These are phyloP conservation scores for Pisolithus thermaeus DNA, from an alignment of 1,284 basidiomycete genomes.

Conservation along the genomic window DNA sequence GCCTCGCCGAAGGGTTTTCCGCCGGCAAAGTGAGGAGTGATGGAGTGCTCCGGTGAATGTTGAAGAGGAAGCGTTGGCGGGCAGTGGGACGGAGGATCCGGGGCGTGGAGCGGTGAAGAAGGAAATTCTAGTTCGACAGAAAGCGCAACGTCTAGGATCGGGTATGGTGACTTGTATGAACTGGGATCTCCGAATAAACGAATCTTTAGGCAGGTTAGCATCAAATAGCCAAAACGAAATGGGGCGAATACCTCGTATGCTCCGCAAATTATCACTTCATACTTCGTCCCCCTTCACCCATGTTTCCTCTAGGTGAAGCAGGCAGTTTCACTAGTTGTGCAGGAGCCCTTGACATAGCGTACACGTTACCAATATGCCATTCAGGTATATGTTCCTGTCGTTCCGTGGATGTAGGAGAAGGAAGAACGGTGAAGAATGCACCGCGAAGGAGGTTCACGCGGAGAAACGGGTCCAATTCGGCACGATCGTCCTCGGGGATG, in stretches of 20 bases:
- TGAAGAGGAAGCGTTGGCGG: conserved; percentile 21
- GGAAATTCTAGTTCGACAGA: conserved; percentile 37
- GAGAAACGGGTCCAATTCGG: conserved; percentile 22
- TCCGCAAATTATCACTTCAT: conserved; percentile 49
- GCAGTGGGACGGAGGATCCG: conserved; percentile 15
- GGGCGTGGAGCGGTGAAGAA: neutral
- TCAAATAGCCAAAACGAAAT: neutral
- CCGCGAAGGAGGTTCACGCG: conserved; percentile 48
- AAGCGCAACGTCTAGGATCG: conserved; percentile 48
- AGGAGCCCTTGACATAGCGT: conserved; percentile 47
- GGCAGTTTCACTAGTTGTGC: conserved; percentile 48
- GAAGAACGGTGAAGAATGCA: conserved; percentile 63
- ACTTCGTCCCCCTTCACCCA: conserved; percentile 46
- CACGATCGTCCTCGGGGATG: neutral
- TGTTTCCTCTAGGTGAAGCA: conserved; percentile 31
- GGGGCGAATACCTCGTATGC: conserved; percentile 23
- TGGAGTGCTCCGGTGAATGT: conserved; percentile 46
- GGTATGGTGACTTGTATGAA: conserved; percentile 34
- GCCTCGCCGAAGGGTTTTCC: conserved; percentile 64
- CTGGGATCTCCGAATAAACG: conserved; percentile 72
- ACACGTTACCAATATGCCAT: conserved; percentile 76
- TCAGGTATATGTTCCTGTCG: conserved; percentile 33
- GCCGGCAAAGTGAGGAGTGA: conserved; percentile 58
- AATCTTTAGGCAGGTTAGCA: conserved; percentile 42
- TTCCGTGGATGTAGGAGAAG: conserved; percentile 24